Percentiles rank a stretch among this genome's conserved stretches.
These are phyloP conservation scores for Arthrobotrys musiformis DNA, from an alignment of 2,329 filamentous ascomycete genomes.

Conservation along the genomic window DNA sequence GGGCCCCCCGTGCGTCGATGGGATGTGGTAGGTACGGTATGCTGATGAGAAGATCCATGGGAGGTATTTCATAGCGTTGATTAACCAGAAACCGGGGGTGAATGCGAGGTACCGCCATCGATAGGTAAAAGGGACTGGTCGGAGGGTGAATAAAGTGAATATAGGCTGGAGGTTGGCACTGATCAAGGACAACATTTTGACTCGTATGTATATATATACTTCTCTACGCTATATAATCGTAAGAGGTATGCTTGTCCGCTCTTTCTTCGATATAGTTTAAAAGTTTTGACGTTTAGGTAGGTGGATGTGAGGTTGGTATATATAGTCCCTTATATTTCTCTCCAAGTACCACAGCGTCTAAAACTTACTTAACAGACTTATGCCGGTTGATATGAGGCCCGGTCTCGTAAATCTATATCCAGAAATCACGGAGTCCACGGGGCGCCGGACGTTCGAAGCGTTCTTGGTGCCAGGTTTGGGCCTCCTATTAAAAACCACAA, in stretches of 20 bases:
- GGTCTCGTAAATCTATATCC: not conserved
- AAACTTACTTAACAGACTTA: too few species aligned
- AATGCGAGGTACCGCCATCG: constrained; percentile 65
- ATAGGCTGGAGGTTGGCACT: constrained; percentile 56
- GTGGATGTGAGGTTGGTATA: too few species aligned
- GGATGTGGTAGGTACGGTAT: constrained; percentile 62
- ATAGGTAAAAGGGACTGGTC: constrained; percentile 62
- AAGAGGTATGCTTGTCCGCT: too few species aligned
- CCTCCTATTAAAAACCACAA: too few species aligned
- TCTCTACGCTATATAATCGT: too few species aligned
- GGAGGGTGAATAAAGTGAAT: constrained; percentile 62
- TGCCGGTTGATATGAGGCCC: too few species aligned
- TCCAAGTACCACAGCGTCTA: too few species aligned
- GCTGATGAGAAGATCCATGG: constrained; percentile 62
- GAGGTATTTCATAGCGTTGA: constrained; percentile 62
- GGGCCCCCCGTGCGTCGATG: constrained; percentile 45
- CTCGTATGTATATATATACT: too few species aligned
- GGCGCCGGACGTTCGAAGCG: not conserved
- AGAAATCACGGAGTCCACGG: not conserved
- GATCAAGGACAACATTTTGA: constrained; percentile 34
- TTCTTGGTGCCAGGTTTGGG: too few species aligned
- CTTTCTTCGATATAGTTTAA: too few species aligned
- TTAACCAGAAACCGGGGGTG: constrained; percentile 63
- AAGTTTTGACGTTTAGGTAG: too few species aligned
- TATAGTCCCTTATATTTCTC: too few species aligned